Conservation (phyloP, 805 yeast genomes). For the Zygosaccharomyces rouxii region DNA sequence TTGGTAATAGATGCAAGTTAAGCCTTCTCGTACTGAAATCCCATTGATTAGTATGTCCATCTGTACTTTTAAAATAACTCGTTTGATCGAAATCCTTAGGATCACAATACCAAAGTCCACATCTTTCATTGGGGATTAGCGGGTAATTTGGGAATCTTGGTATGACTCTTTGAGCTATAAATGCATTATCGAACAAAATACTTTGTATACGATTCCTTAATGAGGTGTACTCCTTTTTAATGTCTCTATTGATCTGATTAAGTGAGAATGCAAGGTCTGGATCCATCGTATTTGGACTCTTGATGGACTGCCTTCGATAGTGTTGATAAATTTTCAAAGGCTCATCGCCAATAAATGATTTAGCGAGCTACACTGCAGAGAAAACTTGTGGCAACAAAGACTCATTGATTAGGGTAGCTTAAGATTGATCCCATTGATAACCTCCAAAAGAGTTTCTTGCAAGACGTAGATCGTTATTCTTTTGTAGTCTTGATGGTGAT, state of each 20-base stretch:
- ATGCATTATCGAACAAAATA: constrained; percentile 58
- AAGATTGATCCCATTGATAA: too few relatives aligned
- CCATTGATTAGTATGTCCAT: constrained; percentile 86
- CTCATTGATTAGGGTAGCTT: too few relatives aligned
- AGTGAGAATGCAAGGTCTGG: constrained; percentile 8
- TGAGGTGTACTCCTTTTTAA: constrained; percentile 49
- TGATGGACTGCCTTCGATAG: background rate
- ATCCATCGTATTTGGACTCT: constrained; percentile 7
- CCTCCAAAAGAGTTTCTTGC: too few relatives aligned
- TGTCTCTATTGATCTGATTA: constrained; percentile 36
- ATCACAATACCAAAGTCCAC: constrained; percentile 81
- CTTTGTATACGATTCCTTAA: constrained; percentile 63
- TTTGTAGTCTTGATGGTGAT: too few relatives aligned
- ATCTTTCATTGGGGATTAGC: constrained; percentile 70
- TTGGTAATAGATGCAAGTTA: constrained; percentile 63
- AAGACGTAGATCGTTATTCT: too few relatives aligned
- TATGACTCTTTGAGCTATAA: constrained; percentile 37
- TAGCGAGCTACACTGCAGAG: too few relatives aligned
- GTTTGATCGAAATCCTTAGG: constrained; percentile 42
- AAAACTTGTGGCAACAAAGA: too few relatives aligned
- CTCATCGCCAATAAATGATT: background rate
- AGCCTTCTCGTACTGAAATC: constrained; percentile 66
- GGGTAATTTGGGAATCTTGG: constrained; percentile 42
- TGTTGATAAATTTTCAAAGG: background rate
- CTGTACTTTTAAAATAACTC: constrained; percentile 83